Evolutionary conservation across 192 early-diverging fungal genomes (phyloP).

Genomic region (Coemansia sp.): DNA sequence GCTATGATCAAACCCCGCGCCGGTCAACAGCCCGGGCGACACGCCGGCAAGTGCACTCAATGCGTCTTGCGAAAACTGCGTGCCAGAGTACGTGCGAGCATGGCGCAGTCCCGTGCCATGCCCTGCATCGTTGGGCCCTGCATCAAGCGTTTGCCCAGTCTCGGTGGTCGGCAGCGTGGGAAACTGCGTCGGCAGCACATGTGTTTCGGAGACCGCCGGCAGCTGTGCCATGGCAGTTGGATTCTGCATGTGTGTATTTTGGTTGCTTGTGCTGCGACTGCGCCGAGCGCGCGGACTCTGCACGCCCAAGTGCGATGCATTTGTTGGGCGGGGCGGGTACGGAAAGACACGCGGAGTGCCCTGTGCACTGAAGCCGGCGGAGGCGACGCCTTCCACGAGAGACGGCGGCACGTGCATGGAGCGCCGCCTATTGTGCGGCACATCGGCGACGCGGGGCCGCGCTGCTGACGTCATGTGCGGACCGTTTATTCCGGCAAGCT

Average conservation of each 20-base stretch:
- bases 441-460: not conserved
- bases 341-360: not conserved
- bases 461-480: not conserved
- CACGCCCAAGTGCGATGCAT: not conserved
- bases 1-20: not conserved
- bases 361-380: not conserved
- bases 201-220: slow-evolving; percentile 23
- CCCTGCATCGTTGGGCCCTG: not conserved
- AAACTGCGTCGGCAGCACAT: slow-evolving; percentile 3
- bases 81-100: slow-evolving; percentile 34
- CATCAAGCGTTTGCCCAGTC: not conserved
- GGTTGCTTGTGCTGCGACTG: slow-evolving; percentile 36
- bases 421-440: slow-evolving; percentile 22
- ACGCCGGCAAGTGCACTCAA: slow-evolving; percentile 17
- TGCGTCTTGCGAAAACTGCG: slow-evolving; percentile 33
- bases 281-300: slow-evolving; percentile 11
- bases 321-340: not conserved
- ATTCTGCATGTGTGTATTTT: slow-evolving; percentile 9
- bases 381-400: slow-evolving; percentile 44
- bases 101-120: slow-evolving; percentile 12
- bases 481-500: not conserved
- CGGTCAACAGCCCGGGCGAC: slow-evolving; percentile 14
- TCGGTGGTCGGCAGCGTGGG: not conserved
- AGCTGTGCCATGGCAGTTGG: slow-evolving; percentile 2
- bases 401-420: slow-evolving; percentile 53